Percentiles rank a stretch among this genome's conserved stretches.
Evolutionary conservation across 75 land plant genomes (phyloP).

Genomic region (Larix kaempferi): DNA sequence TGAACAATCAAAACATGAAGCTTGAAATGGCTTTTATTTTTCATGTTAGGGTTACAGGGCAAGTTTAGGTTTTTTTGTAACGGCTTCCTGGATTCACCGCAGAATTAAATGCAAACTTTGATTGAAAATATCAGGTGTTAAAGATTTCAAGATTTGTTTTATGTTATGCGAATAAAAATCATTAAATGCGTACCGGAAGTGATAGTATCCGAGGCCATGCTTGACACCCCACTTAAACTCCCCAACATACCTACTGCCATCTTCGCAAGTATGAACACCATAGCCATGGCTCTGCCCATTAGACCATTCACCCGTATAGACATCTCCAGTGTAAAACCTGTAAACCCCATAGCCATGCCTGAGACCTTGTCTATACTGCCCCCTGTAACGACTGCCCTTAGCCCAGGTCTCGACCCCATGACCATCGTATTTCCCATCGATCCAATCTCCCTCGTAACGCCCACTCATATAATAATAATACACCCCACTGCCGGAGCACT

Average conservation of each 20-base stretch:
- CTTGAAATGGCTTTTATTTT: no score
- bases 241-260: slow-evolving; percentile 79
- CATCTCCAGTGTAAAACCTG: slow-evolving; percentile 82
- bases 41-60: no score
- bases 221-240: slow-evolving; percentile 87
- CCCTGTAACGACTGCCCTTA: slow-evolving; percentile 74
- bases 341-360: slow-evolving; percentile 77
- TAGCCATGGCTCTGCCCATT: slow-evolving; percentile 83
- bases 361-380: slow-evolving; percentile 69
- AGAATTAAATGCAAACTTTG: no score
- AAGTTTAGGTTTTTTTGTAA: no score
- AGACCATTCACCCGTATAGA: slow-evolving; percentile 81
- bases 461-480: slow-evolving; percentile 72
- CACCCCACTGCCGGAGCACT: slow-evolving; percentile 75
- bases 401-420: slow-evolving; percentile 89
- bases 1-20: no score
- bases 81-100: no score
- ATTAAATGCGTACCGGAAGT: slow-evolving; percentile 45
- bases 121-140: no score
- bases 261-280: slow-evolving; percentile 77
- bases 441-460: slow-evolving; percentile 79
- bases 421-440: slow-evolving; percentile 81
- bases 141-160: no score
- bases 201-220: slow-evolving; percentile 80
- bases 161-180: no score